Evolutionary conservation across 2,329 filamentous ascomycete species (phyloP), one percentile per base, ranked within the genome.

Genomic region (Fusarium sambucinum): DNA sequence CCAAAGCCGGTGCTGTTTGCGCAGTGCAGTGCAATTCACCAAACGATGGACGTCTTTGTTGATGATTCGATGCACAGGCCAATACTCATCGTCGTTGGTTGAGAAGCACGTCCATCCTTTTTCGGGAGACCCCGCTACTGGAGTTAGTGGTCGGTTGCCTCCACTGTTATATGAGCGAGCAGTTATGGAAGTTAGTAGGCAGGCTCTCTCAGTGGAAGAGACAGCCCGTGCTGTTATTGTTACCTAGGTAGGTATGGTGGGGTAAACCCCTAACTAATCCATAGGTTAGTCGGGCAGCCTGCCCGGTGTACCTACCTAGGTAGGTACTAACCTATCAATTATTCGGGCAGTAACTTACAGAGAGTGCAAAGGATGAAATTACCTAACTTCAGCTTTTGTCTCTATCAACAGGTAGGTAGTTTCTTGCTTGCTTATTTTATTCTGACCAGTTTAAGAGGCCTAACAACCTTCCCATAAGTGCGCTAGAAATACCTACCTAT

Each of bases 1-100:
- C 55, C n/a, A n/a, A 25, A 25, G 23, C 56, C 57, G 55, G 62
- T 59, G 38, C 45, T 61, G 56, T 62, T 70, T 63, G 64, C 63
- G 66, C 68, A 63, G 33, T 41, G 58, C 8, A 9, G 6, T 57
- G 55, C 59, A 65, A 61, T 64, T 73, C 66, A 66, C 68, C 41
- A 61, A 68, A 48, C 58, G 63, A 72, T 59, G 55, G 63, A 72
- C 61, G 55, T 65, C 53, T 48, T 51, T 60, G 32, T 70, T 58
- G 48, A 71, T 73, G 71, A 72, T 73, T 71, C 59, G 65, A 70
- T 71, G 69, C 68, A 66, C 67, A 63, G 56, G 57, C 59, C 59
- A 66, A 59, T 63, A 60, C 52, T 58, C 44, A 47, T 55, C 52
- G 58, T 62, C 55, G 57, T 68, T 73, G 60, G 60, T 45, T 29